phyloP scores from a whole-genome alignment of 2,329 filamentous ascomycete genomes.

The Microsporum ferrugineum region DNA sequence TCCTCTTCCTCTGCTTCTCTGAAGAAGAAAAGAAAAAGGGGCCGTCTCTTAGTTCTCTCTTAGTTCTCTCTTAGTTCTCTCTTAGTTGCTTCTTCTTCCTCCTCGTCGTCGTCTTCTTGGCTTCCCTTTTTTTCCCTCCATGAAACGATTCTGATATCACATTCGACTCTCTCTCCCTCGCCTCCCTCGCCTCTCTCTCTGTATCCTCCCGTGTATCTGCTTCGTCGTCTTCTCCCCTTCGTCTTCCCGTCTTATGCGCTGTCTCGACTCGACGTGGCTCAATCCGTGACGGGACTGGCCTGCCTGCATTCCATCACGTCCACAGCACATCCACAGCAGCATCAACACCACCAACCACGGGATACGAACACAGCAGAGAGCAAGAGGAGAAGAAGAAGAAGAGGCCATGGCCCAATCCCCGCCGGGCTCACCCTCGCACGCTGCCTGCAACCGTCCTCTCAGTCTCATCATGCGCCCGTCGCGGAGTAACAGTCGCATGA shows the following conservation, averaged over 20 bases:
- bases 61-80: neutral
- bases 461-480: conserved; percentile 69
- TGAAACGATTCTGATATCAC: neutral
- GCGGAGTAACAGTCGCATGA: conserved; percentile 74
- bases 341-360: conserved; percentile 2
- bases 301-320: neutral
- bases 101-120: neutral
- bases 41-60: neutral
- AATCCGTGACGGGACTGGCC: neutral
- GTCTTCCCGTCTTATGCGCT: neutral
- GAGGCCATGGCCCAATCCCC: conserved; percentile 54
- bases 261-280: conserved; percentile 1
- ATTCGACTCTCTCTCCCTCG: conserved; percentile 1
- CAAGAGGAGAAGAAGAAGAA: no score
- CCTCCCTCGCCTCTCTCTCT: neutral
- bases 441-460: conserved; percentile 53
- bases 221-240: conserved; percentile 12
- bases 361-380: neutral
- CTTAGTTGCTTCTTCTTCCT: neutral
- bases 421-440: conserved; percentile 51
- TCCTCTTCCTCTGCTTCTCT: neutral
- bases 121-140: neutral
- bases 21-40: no score
- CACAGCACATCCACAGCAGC: neutral
- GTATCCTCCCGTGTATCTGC: neutral